phyloP scores from a whole-genome alignment of 441 rosid genomes.

The Eruca vesicaria region DNA sequence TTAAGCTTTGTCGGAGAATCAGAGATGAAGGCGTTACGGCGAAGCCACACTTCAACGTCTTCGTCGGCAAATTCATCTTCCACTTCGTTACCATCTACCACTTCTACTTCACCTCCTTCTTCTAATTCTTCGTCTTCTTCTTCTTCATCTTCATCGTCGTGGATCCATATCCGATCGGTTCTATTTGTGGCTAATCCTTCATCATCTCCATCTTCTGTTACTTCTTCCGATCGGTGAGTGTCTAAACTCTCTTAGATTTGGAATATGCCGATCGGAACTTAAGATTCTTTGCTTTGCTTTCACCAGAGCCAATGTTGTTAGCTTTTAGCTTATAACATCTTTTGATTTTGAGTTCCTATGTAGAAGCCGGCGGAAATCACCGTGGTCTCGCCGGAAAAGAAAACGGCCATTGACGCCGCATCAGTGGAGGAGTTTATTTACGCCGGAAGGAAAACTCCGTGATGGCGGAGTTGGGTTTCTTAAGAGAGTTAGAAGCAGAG shows the following conservation, averaged over 20 bases:
- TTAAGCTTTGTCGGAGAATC: constrained; percentile 21
- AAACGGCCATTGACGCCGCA: constrained; percentile 66
- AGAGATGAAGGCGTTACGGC: constrained; percentile 88
- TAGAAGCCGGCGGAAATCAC: constrained; percentile 75
- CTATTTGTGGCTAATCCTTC: constrained; percentile 80
- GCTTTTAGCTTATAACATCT: not conserved
- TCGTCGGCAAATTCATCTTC: constrained; percentile 46
- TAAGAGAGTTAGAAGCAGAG: constrained; percentile 88
- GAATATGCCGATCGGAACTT: constrained; percentile 23
- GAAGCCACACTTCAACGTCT: constrained; percentile 81
- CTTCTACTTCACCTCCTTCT: constrained; percentile 32
- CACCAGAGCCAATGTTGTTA: constrained; percentile 1
- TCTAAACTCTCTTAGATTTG: constrained; percentile 17
- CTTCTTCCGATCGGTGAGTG: constrained; percentile 87
- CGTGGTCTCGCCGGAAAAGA: constrained; percentile 89
- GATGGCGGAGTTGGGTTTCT: constrained; percentile 75
- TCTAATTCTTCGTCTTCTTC: constrained; percentile 33
- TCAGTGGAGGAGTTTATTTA: constrained; percentile 78
- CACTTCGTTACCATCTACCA: not conserved
- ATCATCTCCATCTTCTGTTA: constrained; percentile 82
- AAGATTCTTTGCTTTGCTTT: constrained; percentile 14
- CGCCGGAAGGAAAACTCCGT: constrained; percentile 74
- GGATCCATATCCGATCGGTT: constrained; percentile 93
- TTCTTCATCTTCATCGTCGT: constrained; percentile 60
- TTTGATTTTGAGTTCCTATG: not conserved